Evolutionary conservation across 257 asterid genomes (phyloP).

Genomic region (Salvia miltiorrhiza): DNA sequence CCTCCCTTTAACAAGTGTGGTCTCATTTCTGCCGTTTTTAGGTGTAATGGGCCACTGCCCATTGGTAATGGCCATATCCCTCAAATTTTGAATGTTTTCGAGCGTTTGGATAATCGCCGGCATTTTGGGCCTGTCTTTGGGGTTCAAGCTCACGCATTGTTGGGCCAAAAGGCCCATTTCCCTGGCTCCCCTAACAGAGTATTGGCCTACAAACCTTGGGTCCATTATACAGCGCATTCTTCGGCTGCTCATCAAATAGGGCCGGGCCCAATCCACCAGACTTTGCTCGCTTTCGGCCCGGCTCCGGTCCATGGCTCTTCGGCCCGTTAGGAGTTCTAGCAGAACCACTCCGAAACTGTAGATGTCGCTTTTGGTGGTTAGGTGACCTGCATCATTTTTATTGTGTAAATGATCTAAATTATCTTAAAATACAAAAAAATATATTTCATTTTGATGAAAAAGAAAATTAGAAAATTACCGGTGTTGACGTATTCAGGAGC

Average conservation of each 20-base stretch:
- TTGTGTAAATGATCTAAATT: background rate
- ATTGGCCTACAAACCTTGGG: constrained; percentile 75
- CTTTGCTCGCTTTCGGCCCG: constrained; percentile 69
- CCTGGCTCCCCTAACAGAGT: constrained; percentile 72
- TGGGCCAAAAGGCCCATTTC: constrained; percentile 72
- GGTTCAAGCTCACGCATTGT: constrained; percentile 69
- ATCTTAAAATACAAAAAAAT: background rate
- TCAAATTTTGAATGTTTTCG: constrained; percentile 52
- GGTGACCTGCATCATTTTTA: constrained; percentile 57
- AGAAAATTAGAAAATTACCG: constrained; percentile 30
- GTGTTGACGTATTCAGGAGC: constrained; percentile 96
- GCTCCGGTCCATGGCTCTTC: constrained; percentile 78
- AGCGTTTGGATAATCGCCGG: constrained; percentile 74
- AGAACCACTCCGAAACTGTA: constrained; percentile 92
- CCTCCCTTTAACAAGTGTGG: constrained; percentile 30
- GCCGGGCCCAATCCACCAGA: constrained; percentile 74
- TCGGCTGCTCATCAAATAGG: constrained; percentile 60
- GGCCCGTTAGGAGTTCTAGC: constrained; percentile 68
- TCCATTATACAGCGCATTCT: constrained; percentile 64
- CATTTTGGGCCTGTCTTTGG: constrained; percentile 89
- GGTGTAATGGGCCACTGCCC: constrained; percentile 74
- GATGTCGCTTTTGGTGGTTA: constrained; percentile 84
- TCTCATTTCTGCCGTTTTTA: constrained; percentile 33
- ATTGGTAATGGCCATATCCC: constrained; percentile 63
- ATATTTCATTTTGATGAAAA: background rate